Evolutionary conservation across 129 eudicot species (phyloP).

Genomic region (Artemisia tridentata): DNA sequence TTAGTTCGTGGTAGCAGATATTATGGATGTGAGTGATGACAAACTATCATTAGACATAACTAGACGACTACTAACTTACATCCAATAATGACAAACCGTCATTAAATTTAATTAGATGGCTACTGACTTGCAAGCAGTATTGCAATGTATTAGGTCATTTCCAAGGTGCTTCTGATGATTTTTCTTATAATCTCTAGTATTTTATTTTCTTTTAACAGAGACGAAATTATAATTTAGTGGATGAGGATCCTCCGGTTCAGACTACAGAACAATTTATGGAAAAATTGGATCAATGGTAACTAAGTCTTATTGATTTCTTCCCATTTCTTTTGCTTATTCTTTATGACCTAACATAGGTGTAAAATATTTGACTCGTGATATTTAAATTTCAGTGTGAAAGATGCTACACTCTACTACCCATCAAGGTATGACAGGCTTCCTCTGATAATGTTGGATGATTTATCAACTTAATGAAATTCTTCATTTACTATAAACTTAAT

Average conservation of each 20-base stretch:
- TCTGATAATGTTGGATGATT: constrained; percentile 22
- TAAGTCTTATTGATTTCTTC: background rate
- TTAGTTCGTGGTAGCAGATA: too few species aligned
- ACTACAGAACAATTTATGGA: constrained; percentile 30
- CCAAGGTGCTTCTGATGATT: background rate
- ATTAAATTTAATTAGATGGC: too few species aligned
- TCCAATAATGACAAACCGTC: too few species aligned
- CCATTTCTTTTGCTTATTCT: background rate
- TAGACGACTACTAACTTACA: too few species aligned
- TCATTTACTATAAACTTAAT: constrained; percentile 7
- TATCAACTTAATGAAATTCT: constrained; percentile 6
- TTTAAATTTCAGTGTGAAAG: constrained; percentile 51
- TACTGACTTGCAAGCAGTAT: background rate
- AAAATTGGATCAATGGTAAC: constrained; percentile 43
- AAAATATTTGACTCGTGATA: constrained; percentile 12
- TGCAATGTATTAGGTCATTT: constrained; percentile 12
- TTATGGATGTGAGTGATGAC: too few species aligned
- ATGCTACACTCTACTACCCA: constrained; percentile 60
- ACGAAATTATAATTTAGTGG: constrained; percentile 49
- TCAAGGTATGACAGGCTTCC: constrained; percentile 54
- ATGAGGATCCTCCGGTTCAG: constrained; percentile 51
- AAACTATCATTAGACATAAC: too few species aligned
- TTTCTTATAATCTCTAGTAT: constrained; percentile 11
- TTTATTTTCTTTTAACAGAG: constrained; percentile 22
- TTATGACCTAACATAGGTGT: background rate